A percentile compares a stretch with the other conserved stretches of the same genome.
phyloP scores from a whole-genome alignment of 2,329 filamentous ascomycete species.

The Microascus cirrosus region DNA sequence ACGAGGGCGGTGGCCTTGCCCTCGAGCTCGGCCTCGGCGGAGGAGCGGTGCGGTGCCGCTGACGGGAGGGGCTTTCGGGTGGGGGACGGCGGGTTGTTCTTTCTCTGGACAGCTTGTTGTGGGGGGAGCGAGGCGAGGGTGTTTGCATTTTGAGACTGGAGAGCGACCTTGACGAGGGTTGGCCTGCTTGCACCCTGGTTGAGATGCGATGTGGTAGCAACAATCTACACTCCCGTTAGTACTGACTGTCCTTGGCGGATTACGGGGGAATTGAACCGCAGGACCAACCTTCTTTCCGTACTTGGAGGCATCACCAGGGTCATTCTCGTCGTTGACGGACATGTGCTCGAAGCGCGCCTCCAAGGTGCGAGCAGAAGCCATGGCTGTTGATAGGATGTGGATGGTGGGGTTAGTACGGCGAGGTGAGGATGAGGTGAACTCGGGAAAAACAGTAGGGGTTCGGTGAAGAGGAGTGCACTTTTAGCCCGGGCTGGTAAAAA shows the following conservation, averaged over 20 bases:
- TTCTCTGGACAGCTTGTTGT: constrained; percentile 15
- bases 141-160: constrained; percentile 67
- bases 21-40: constrained; percentile 41
- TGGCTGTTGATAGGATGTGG: constrained; percentile 15
- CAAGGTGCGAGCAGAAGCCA: constrained; percentile 67
- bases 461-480: not conserved
- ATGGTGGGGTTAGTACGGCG: not conserved
- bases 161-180: constrained; percentile 75
- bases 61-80: constrained; percentile 36
- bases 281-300: constrained; percentile 3
- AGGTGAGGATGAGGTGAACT: not conserved
- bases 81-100: constrained; percentile 38
- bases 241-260: not conserved
- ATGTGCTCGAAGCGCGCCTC: constrained; percentile 86
- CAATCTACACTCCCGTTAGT: not conserved
- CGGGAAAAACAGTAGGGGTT: not conserved
- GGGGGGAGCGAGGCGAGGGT: constrained; percentile 49
- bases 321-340: constrained; percentile 82
- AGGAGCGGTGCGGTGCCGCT: constrained; percentile 15
- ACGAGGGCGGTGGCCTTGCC: constrained; percentile 39
- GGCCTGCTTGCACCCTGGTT: constrained; percentile 47
- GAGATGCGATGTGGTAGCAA: constrained; percentile 26
- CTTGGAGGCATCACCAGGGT: constrained; percentile 22
- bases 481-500: not conserved
- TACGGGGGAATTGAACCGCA: not conserved